Conservation (phyloP, 225 moss, liverwort and hornwort genomes). For the Marchantia polymorpha region DNA sequence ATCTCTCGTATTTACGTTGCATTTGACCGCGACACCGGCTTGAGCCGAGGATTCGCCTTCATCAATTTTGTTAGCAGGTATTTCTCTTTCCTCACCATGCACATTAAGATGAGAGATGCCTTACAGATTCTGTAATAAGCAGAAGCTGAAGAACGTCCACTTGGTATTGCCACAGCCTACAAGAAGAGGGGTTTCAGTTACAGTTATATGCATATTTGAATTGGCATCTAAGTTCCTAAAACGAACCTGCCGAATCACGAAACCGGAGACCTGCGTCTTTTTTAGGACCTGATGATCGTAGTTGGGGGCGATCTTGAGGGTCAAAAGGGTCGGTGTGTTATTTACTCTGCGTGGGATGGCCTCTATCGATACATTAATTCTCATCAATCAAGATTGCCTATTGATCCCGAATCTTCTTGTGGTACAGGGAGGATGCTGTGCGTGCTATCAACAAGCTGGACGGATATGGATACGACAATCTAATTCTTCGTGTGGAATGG, state of each 20-base stretch:
- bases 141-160: not conserved
- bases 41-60: slow-evolving; percentile 90
- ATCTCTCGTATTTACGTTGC: slow-evolving; percentile 94
- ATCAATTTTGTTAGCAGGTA: slow-evolving; percentile 94
- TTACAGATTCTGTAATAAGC: not conserved
- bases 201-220: no score
- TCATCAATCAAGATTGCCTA: not conserved
- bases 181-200: no score
- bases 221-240: no score
- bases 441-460: slow-evolving; percentile 92
- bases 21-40: slow-evolving; percentile 81
- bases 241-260: no score
- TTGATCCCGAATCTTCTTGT: slow-evolving; percentile 7
- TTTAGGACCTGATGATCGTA: not conserved
- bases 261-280: not conserved
- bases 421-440: slow-evolving; percentile 80
- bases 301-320: not conserved
- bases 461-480: slow-evolving; percentile 93
- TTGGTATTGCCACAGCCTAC: not conserved
- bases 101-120: not conserved
- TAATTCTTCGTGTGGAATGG: slow-evolving; percentile 96
- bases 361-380: not conserved
- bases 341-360: not conserved
- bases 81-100: no score
- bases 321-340: not conserved